phyloP scores from a whole-genome alignment of 106 monocot genomes.

The Ottelia alismoides region DNA sequence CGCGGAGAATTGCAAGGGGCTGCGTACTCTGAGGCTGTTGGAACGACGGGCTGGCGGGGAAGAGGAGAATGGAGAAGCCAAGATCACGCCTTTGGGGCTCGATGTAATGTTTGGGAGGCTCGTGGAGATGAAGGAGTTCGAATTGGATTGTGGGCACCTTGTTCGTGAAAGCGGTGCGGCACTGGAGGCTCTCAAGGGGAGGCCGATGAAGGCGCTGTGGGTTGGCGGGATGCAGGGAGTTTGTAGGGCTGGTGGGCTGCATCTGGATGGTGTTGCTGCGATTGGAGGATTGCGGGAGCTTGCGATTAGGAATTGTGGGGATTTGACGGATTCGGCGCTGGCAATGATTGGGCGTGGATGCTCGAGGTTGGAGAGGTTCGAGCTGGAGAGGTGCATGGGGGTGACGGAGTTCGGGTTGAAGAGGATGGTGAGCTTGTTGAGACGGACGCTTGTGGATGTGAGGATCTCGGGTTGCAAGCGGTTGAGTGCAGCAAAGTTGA shows the following conservation, averaged over 20 bases:
- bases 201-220: conserved; percentile 28
- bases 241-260: conserved; percentile 54
- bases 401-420: conserved; percentile 51
- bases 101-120: conserved; percentile 31
- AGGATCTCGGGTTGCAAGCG: conserved; percentile 45
- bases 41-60: conserved; percentile 24
- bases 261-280: conserved; percentile 77
- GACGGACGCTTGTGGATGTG: conserved; percentile 55
- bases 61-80: conserved; percentile 11
- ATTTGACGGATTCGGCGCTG: conserved; percentile 64
- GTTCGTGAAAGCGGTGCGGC: conserved; percentile 40
- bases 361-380: conserved; percentile 38
- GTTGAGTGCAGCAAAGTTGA: conserved; percentile 20
- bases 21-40: conserved; percentile 47
- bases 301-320: conserved; percentile 46
- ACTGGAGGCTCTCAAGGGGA: conserved; percentile 38
- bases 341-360: conserved; percentile 64
- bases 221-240: conserved; percentile 58
- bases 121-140: conserved; percentile 45
- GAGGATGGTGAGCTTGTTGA: conserved; percentile 34
- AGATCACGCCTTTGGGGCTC: conserved; percentile 36
- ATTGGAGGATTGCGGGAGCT: conserved; percentile 54
- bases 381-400: conserved; percentile 40
- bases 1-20: conserved; percentile 36
- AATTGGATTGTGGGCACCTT: conserved; percentile 42